Evolutionary conservation across 2,329 filamentous ascomycete genomes (phyloP), one percentile per base, ranked within the genome.

Genomic region (Diaporthe vaccinii): DNA sequence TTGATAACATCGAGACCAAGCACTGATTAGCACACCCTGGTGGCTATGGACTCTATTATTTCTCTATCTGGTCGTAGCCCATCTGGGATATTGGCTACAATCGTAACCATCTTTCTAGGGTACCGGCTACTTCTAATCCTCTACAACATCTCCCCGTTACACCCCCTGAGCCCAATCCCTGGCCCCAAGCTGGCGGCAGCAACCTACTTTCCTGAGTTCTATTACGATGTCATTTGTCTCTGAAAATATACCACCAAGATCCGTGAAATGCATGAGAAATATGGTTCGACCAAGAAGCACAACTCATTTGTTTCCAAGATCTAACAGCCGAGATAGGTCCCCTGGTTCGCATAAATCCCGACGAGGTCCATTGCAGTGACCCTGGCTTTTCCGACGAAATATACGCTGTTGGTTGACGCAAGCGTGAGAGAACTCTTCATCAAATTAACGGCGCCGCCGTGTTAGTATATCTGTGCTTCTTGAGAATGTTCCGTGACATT

Each of bases 291-390:
- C 22, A 68, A 53, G 12, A 39, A 53, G n/a, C n/a, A 12, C 17
- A 28, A 20, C 46, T 2, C 5, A 14, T 28, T 28, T 15, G 20
- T 14, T 39, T 25, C 34, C 14, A 2, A 28, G 2, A 14, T 4
- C 49, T 53, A 51, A 74, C 36, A 15, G 12, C 17, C 22, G 25
- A 22, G 12, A 20, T n/a, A 74, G 72, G 72, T 8, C 72, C 72
- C 14, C 25, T 74, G 3, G 28, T 74, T 61, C 73, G 73, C 15
- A 74, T 74, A 34, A 74, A 46, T 17, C 73, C 73, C 15, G n/a
- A 71, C 28, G 73, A 74, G 65, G 12, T 74, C 9, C 72, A 74
- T 39, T 74, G 62, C 72, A 70, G 31, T 57, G 72, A 74, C 31
- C 51, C 65, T 46, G 1, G 6, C n/a, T 74, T 74, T 34, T 39